Evolutionary conservation across 108 stramenopile genomes (phyloP).

Genomic region (Stephanodiscus triporus): DNA sequence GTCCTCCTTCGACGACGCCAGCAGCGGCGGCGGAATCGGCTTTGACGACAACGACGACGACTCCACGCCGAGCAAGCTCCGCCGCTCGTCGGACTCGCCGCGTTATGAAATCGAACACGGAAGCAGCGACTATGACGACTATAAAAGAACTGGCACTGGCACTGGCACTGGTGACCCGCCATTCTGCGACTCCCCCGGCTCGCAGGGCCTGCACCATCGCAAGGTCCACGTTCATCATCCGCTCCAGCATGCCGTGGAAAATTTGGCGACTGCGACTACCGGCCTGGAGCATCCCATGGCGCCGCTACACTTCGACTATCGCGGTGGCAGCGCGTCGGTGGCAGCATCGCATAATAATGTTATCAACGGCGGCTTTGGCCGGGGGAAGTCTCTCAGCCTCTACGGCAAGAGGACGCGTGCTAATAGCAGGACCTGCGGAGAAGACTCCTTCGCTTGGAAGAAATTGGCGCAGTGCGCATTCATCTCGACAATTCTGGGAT

Average conservation of each 20-base stretch:
- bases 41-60: constrained; percentile 1
- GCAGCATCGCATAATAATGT: not conserved
- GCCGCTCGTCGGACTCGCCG: not conserved
- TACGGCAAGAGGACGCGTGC: not conserved
- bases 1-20: not conserved
- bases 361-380: not conserved
- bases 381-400: not conserved
- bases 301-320: not conserved
- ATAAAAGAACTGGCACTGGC: not conserved
- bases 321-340: not conserved
- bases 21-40: too few relatives aligned
- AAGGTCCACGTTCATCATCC: constrained; percentile 9
- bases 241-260: constrained; percentile 1
- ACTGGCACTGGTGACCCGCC: not conserved
- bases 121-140: constrained; percentile 10
- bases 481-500: not conserved
- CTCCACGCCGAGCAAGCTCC: constrained; percentile 3
- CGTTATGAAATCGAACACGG: constrained; percentile 12
- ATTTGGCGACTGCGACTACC: not conserved
- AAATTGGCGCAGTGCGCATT: constrained; percentile 9
- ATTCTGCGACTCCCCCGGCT: constrained; percentile 7
- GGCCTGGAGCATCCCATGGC: not conserved
- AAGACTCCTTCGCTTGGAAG: constrained; percentile 12
- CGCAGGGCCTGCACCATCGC: constrained; percentile 13
- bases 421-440: not conserved